Percentiles rank a stretch among this genome's conserved stretches.
Conservation (phyloP, 495 filamentous ascomycete genomes). For the Delitschia confertaspora region DNA sequence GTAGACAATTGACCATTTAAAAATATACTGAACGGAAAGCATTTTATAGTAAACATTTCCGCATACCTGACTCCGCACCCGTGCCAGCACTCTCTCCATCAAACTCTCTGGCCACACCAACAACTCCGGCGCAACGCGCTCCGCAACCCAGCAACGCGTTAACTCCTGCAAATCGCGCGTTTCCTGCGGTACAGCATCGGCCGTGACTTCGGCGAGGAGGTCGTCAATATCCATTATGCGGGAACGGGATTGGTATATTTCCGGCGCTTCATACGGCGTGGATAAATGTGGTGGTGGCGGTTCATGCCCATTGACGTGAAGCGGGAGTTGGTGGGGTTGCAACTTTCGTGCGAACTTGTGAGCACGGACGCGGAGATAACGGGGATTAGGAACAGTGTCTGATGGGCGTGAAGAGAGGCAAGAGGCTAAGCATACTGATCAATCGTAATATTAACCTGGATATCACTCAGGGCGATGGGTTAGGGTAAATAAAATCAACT, state of each 20-base stretch:
- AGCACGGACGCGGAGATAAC: too few species aligned
- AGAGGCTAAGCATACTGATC: too few species aligned
- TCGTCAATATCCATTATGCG: constrained; percentile 29
- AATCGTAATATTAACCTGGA: too few species aligned
- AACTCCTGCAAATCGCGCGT: constrained; percentile 68
- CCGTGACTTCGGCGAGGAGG: constrained; percentile 24
- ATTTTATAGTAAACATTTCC: too few species aligned
- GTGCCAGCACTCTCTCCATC: constrained; percentile 68
- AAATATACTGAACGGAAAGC: not conserved
- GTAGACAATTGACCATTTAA: not conserved
- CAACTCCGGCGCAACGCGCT: constrained; percentile 80
- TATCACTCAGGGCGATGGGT: too few species aligned
- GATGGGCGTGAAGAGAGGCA: too few species aligned
- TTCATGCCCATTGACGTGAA: too few species aligned
- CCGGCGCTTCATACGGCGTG: constrained; percentile 25
- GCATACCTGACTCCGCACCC: constrained; percentile 59
- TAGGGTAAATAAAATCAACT: too few species aligned
- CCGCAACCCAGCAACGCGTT: constrained; percentile 86
- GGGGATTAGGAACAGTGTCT: too few species aligned
- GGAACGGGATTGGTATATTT: not conserved
- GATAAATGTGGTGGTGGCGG: not conserved
- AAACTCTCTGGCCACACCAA: constrained; percentile 55
- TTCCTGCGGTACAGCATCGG: constrained; percentile 17
- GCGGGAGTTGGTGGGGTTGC: too few species aligned
- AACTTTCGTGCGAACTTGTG: too few species aligned